Evolutionary conservation across 1,139 yeast genomes (phyloP).

Genomic region (Chernovozyma sophiae-reginae): DNA sequence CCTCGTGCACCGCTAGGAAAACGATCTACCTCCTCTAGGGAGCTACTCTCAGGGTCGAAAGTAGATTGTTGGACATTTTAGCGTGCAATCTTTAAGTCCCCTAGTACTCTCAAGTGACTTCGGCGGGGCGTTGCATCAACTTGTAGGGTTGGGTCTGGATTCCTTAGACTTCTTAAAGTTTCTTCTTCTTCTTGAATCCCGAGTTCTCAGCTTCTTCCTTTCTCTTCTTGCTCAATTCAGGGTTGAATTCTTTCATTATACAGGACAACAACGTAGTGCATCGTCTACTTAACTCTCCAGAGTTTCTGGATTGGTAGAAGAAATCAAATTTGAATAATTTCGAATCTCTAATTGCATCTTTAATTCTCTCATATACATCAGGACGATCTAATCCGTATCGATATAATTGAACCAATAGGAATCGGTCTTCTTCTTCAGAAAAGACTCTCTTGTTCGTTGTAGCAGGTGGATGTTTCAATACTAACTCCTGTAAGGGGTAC

Average conservation of each 20-base stretch:
- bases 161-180: neutral
- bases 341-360: conserved; percentile 56
- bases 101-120: too few relatives aligned
- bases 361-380: conserved; percentile 60
- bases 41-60: too few relatives aligned
- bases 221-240: conserved; percentile 10
- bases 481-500: conserved; percentile 63
- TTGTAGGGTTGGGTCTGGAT: too few relatives aligned
- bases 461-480: conserved; percentile 58
- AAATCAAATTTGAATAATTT: conserved; percentile 67
- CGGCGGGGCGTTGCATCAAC: too few relatives aligned
- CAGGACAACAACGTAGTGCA: conserved; percentile 63
- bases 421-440: conserved; percentile 73
- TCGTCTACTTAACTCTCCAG: conserved; percentile 63
- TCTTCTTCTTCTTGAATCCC: neutral
- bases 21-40: too few relatives aligned
- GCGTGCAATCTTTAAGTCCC: too few relatives aligned
- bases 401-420: conserved; percentile 59
- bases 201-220: neutral
- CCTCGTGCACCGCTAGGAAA: too few relatives aligned
- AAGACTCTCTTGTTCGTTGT: conserved; percentile 53
- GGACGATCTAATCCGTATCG: conserved; percentile 63
- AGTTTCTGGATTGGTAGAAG: conserved; percentile 64
- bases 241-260: conserved; percentile 51
- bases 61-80: too few relatives aligned